Percentiles rank a stretch among this genome's conserved stretches.
Evolutionary conservation across 352 stramenopile genomes (phyloP).

Genomic region (Pythium rishiriense): DNA sequence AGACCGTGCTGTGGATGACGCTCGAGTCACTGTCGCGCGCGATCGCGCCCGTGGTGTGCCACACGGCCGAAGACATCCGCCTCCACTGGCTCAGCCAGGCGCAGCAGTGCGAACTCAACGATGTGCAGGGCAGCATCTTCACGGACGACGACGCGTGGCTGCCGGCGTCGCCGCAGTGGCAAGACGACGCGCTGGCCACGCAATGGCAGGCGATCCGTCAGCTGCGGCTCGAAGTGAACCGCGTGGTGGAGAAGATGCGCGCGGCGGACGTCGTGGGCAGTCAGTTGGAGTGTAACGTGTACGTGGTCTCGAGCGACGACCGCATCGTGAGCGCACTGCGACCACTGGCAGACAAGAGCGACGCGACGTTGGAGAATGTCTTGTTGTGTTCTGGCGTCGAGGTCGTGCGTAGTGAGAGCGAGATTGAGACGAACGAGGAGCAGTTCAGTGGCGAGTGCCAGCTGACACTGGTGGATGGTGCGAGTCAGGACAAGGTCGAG

Average conservation of each 20-base stretch:
- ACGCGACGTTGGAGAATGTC: constrained; percentile 63
- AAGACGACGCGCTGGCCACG: constrained; percentile 51
- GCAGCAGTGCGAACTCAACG: constrained; percentile 44
- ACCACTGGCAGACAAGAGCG: constrained; percentile 57
- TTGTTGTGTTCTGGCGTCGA: constrained; percentile 68
- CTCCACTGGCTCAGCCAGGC: constrained; percentile 75
- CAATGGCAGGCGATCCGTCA: constrained; percentile 89
- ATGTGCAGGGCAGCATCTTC: constrained; percentile 76
- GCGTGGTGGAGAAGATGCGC: constrained; percentile 73
- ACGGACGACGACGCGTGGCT: constrained; percentile 58
- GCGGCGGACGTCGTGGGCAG: constrained; percentile 53
- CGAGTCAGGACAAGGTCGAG: constrained; percentile 34
- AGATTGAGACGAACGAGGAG: constrained; percentile 5
- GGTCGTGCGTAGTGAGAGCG: constrained; percentile 34
- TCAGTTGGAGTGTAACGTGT: constrained; percentile 78
- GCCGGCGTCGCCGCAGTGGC: constrained; percentile 50
- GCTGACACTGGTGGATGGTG: constrained; percentile 34
- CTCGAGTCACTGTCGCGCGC: constrained; percentile 61
- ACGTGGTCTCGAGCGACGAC: constrained; percentile 37
- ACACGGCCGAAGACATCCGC: constrained; percentile 97
- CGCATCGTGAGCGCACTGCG: constrained; percentile 45
- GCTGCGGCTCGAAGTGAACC: constrained; percentile 84
- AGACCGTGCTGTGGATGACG: constrained; percentile 87
- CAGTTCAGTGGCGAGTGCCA: constrained; percentile 33
- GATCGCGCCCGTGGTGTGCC: constrained; percentile 91